Evolutionary conservation across 2,329 filamentous ascomycete species (phyloP), one percentile per base, ranked within the genome.

Genomic region (Botryotinia globosa): DNA sequence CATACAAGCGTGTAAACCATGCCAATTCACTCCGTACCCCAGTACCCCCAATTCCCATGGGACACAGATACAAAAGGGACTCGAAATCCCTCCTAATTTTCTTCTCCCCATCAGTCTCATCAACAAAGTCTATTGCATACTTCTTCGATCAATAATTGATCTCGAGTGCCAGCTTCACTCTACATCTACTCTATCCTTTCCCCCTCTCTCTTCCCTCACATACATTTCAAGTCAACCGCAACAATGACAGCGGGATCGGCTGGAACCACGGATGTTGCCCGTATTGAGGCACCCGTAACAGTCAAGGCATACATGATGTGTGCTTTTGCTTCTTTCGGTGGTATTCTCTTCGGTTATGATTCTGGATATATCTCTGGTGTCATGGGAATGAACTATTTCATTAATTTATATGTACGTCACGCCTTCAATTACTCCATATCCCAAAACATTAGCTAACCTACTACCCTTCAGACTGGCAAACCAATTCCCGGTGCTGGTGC

Each of bases 281-380:
- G 86, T 75, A 86, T 91, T 79, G 90, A 92, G 85, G 90, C 90
- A 20, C 89, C 90, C 77, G 87, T 92, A 77, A 92, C 90, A 76
- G 83, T 88, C 82, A 89, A 90, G 84, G 90, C 90, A 72, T 92
- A 92, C 81, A 74, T 91, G 68, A 87, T 92, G 80, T 92, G 90
- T 82, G 90, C 88, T 76, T 92, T 92, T 76, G 90, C 90, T 74
- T 89, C 90, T 48, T 91, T 92, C 74, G 90, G 90, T 79, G 90
- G 88, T 82, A 78, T 79, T 73, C 77, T 80, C 76, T 81, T 81
- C 82, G 92, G 92, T 67, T 94, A 92, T 82, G 92, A 94, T 79
- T 92, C 91, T 59, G 92, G 91, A 77, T 92, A 92, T 83, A 92
- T 92, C 84, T 89, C 89, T 80, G 89, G 89, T 80, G 77, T 79